A percentile compares a stretch with the other conserved stretches of the same genome.
Evolutionary conservation across 2,329 filamentous ascomycete genomes (phyloP).

Genomic region (Mycosphaerella arachidis): DNA sequence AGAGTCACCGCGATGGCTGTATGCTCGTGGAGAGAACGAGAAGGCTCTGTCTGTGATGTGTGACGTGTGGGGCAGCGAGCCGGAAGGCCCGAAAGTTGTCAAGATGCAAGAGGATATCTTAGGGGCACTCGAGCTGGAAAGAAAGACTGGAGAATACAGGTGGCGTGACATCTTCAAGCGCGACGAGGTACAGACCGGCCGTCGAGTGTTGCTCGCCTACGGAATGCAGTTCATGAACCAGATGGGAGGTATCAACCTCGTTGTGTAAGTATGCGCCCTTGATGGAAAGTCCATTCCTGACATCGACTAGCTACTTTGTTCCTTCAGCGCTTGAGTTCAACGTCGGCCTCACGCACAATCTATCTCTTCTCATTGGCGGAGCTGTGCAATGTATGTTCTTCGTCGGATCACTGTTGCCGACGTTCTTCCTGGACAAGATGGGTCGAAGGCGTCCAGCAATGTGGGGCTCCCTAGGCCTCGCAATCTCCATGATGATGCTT

Average conservation of each 20-base stretch:
- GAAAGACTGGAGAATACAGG: conserved; percentile 36
- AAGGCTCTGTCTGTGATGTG: conserved; percentile 33
- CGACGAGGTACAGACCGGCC: conserved; percentile 39
- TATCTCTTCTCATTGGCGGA: conserved; percentile 46
- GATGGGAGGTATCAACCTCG: conserved; percentile 35
- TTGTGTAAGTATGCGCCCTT: conserved; percentile 29
- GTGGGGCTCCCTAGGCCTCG: conserved; percentile 32
- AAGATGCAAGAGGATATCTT: conserved; percentile 35
- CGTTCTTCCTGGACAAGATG: conserved; percentile 44
- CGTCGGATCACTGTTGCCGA: conserved; percentile 43
- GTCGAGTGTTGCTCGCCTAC: conserved; percentile 34
- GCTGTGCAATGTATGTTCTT: conserved; percentile 41
- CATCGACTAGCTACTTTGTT: conserved; percentile 36
- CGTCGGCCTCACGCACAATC: conserved; percentile 42
- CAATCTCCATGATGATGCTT: conserved; percentile 39
- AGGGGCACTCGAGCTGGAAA: conserved; percentile 34
- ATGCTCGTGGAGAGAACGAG: conserved; percentile 28
- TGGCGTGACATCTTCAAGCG: conserved; percentile 38
- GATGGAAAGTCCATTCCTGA: conserved; percentile 1
- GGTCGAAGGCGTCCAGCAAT: conserved; percentile 35
- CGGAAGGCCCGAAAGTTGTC: conserved; percentile 27
- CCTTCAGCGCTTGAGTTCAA: conserved; percentile 44
- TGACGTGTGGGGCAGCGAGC: conserved; percentile 30
- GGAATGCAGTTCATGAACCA: conserved; percentile 29
- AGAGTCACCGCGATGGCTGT: conserved; percentile 42